Percentiles rank a stretch among this genome's conserved stretches.
Evolutionary conservation across 148 eudicot species (phyloP).

Genomic region (Heliosperma pusillum): DNA sequence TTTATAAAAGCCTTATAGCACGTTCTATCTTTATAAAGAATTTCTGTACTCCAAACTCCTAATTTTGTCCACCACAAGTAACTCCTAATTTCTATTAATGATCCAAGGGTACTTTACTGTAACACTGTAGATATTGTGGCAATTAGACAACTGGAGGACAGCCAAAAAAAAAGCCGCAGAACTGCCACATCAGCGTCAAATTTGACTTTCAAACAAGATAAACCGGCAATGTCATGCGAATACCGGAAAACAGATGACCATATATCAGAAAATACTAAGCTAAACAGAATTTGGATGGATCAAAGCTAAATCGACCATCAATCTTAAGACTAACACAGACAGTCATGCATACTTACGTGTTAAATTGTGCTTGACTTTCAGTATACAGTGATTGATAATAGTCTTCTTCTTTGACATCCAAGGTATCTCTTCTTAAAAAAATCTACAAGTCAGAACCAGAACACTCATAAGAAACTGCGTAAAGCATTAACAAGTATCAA

Average conservation of each 20-base stretch:
- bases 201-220: background rate
- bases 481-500: background rate
- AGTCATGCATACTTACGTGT: constrained; percentile 41
- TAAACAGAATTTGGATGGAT: background rate
- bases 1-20: background rate
- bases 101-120: background rate
- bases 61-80: background rate
- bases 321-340: background rate
- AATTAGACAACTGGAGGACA: background rate
- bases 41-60: background rate
- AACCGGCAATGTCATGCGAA: background rate
- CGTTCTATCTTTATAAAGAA: background rate
- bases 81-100: no score
- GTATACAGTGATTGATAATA: constrained; percentile 77
- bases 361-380: constrained; percentile 78
- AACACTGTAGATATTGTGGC: background rate
- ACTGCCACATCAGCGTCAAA: background rate
- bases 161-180: background rate
- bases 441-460: constrained; percentile 37
- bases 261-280: background rate
- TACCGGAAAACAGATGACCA: background rate
- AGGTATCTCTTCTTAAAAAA: constrained; percentile 60
- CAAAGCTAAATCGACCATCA: background rate
- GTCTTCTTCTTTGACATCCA: constrained; percentile 84
- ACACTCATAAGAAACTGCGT: constrained; percentile 1